Base-by-base conservation (phyloP, 1,284 basidiomycete genomes). In the Sanguinoderma infundibulare region DNA sequence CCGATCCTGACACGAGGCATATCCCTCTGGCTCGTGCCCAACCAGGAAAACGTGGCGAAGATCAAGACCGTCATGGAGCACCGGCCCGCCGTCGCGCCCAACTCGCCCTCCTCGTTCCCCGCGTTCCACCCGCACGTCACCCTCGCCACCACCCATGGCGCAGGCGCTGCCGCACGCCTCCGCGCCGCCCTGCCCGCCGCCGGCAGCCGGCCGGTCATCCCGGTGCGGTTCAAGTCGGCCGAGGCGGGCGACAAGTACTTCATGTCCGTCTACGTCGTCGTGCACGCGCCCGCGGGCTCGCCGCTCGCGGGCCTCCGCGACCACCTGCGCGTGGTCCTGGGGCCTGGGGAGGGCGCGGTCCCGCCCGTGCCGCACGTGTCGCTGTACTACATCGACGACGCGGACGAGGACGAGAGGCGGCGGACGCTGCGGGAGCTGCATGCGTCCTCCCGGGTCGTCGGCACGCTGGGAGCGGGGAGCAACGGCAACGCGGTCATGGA, bases 331-430 rank as follows among this genome's bases (percentile, higher is more conserved):
- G 67, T 68, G 5, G 68, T 68, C 15, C 73, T 90, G 5, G n/a
- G n/a, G n/a, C n/a, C n/a, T n/a, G 76, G 75, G 4, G 66, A 81
- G 17, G 72, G 78, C 30, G 78, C 82, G 0, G 68, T 75, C 1
- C 87, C 88, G 0, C 74, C 77, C 38, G 86, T 85, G 63, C 87
- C 90, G 14, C 90, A 92, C 71, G 64, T 91, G 65, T 92, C 91
- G 38, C 63, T 92, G 62, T 86, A 83, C 66, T 92, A 92, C 69
- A 85, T 92, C 62, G 79, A 78, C 30, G 85, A 91, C 57, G 77
- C 79, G 28, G 87, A 91, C 65, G 77, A 77, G 9, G 73, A 69
- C 9, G 72, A 80, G 59, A 75, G 83, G 2, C 64, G 63, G 32
- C 69, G 66, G 54, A 69, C 73, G 5, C 69, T 73, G 50, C 74